phyloP scores from a whole-genome alignment of 148 eudicot species.

The Rhododendron molle region DNA sequence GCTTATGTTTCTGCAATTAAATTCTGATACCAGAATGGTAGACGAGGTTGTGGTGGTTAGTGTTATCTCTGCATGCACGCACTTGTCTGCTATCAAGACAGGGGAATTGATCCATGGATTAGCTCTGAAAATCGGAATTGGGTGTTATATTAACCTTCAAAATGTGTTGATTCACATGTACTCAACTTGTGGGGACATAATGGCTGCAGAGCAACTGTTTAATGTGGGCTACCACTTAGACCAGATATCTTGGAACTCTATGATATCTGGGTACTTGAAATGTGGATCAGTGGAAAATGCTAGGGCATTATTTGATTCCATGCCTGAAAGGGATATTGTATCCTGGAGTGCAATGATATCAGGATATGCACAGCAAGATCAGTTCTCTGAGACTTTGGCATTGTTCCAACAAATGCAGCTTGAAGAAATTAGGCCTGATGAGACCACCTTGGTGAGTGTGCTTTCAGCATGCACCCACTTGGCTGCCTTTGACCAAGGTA shows the following conservation, averaged over 20 bases:
- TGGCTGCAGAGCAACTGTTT: slow-evolving; percentile 52
- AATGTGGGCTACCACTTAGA: slow-evolving; percentile 40
- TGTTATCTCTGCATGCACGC: slow-evolving; percentile 62
- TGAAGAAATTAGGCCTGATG: slow-evolving; percentile 52
- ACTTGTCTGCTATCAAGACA: slow-evolving; percentile 20
- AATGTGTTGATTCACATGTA: slow-evolving; percentile 80
- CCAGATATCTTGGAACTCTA: slow-evolving; percentile 47
- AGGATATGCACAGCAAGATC: slow-evolving; percentile 48
- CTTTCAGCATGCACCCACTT: slow-evolving; percentile 62
- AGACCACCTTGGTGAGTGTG: slow-evolving; percentile 58
- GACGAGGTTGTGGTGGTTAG: slow-evolving; percentile 63
- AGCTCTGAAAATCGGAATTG: slow-evolving; percentile 43
- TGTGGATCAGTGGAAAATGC: slow-evolving; percentile 46
- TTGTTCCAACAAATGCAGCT: slow-evolving; percentile 56
- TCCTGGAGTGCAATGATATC: slow-evolving; percentile 81
- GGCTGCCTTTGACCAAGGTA: slow-evolving; percentile 57
- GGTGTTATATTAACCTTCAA: slow-evolving; percentile 58
- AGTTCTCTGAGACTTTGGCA: slow-evolving; percentile 40
- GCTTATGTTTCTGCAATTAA: slow-evolving; percentile 44
- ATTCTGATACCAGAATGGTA: slow-evolving; percentile 21
- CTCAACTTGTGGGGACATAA: slow-evolving; percentile 43
- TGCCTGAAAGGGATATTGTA: slow-evolving; percentile 67
- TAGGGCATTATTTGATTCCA: slow-evolving; percentile 43
- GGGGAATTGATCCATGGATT: slow-evolving; percentile 53
- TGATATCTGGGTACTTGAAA: slow-evolving; percentile 66